Percentiles rank a stretch among this genome's conserved stretches.
phyloP scores from a whole-genome alignment of 78 protist species.

The Emiliania huxleyi region DNA sequence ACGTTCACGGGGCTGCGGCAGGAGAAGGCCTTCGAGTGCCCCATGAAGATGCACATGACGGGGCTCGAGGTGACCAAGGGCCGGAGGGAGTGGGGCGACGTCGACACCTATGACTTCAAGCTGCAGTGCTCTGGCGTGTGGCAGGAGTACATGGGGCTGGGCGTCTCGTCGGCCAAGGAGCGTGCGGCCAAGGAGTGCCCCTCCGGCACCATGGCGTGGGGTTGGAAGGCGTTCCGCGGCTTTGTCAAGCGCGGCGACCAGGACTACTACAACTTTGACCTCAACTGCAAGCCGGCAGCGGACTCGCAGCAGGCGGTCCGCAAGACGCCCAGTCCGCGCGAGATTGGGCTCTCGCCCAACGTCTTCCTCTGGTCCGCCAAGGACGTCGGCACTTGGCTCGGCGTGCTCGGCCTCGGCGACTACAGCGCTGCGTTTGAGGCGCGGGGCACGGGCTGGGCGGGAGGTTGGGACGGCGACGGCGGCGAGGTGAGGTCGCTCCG shows the following conservation, averaged over 20 bases:
- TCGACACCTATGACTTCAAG: slow-evolving; percentile 4
- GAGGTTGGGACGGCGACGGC: too few species aligned
- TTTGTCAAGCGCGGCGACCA: not conserved
- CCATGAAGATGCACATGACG: slow-evolving; percentile 13
- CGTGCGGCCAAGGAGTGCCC: not conserved
- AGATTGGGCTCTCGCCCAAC: not conserved
- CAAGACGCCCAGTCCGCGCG: not conserved
- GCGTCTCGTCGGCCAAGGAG: not conserved
- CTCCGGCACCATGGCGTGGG: not conserved
- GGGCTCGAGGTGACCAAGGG: not conserved
- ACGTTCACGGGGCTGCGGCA: not conserved
- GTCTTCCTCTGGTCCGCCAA: not conserved
- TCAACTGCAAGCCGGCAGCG: not conserved
- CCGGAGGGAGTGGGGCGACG: not conserved
- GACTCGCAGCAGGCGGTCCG: not conserved
- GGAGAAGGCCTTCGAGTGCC: not conserved
- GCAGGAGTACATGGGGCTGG: not conserved
- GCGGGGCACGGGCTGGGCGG: too few species aligned
- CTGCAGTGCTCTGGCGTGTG: slow-evolving; percentile 13
- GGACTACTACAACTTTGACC: not conserved
- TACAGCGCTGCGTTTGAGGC: not conserved
- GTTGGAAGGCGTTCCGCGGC: not conserved
- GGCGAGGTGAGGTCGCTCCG: too few species aligned
- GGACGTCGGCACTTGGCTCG: not conserved
- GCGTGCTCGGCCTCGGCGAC: not conserved